Evolutionary conservation across 108 stramenopile genomes (phyloP).

Genomic region (Cylindrotheca fusiformis): DNA sequence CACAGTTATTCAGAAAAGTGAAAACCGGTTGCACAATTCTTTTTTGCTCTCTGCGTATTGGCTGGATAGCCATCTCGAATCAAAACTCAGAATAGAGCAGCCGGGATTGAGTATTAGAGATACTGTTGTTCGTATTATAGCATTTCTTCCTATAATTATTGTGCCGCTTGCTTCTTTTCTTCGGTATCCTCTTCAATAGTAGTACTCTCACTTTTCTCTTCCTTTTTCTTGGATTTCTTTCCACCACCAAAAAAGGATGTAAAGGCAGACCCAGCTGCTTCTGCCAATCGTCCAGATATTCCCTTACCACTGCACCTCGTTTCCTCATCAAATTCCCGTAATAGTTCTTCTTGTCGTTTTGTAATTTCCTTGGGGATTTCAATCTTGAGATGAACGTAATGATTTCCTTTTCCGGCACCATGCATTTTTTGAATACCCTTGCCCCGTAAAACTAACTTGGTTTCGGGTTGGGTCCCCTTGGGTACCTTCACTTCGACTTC

Average conservation of each 20-base stretch:
- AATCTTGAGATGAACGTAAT: slow-evolving; percentile 92
- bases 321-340: slow-evolving; percentile 91
- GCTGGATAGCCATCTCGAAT: no score
- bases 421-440: slow-evolving; percentile 85
- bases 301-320: slow-evolving; percentile 49
- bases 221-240: slow-evolving; percentile 8
- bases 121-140: no score
- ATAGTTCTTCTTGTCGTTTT: slow-evolving; percentile 86
- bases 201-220: slow-evolving; percentile 7
- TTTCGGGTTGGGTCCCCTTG: slow-evolving; percentile 87
- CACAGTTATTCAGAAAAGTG: no score
- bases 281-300: slow-evolving; percentile 61
- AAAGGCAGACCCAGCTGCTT: slow-evolving; percentile 74
- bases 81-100: no score
- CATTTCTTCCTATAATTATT: no score
- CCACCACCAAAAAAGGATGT: slow-evolving; percentile 63
- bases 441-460: slow-evolving; percentile 88
- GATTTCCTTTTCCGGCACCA: slow-evolving; percentile 77
- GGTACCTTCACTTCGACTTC: slow-evolving; percentile 95
- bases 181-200: slow-evolving; percentile 7
- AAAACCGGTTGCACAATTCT: no score
- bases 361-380: slow-evolving; percentile 90
- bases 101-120: no score
- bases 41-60: no score
- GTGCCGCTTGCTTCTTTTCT: slow-evolving; percentile 16